phyloP scores from a whole-genome alignment of 2,329 filamentous ascomycete species.

The Mycosphaerella arachidis region DNA sequence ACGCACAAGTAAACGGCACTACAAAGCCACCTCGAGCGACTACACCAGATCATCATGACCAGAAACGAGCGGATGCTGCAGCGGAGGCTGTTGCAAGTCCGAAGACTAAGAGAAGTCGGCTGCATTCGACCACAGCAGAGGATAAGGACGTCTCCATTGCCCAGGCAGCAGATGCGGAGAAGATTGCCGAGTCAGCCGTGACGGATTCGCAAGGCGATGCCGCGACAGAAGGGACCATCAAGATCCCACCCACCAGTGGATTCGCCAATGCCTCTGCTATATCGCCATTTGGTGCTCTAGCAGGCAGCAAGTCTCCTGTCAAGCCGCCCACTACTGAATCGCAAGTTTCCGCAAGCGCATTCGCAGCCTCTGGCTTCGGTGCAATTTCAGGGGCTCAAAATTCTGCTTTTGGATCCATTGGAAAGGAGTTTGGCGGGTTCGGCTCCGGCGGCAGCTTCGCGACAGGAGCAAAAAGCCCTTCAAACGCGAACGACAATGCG shows the following conservation, averaged over 20 bases:
- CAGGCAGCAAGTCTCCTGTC: constrained; percentile 31
- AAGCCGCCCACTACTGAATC: constrained; percentile 28
- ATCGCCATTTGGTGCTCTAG: constrained; percentile 47
- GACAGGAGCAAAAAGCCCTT: constrained; percentile 34
- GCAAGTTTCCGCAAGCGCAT: constrained; percentile 45
- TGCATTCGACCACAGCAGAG: constrained; percentile 31
- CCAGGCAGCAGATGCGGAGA: constrained; percentile 9
- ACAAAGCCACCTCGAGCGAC: constrained; percentile 13
- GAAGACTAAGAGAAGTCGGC: constrained; percentile 46
- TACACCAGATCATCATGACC: constrained; percentile 20
- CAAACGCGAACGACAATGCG: constrained; percentile 27
- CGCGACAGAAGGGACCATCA: constrained; percentile 19
- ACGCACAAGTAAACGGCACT: constrained; percentile 26
- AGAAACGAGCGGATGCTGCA: constrained; percentile 14
- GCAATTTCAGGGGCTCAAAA: constrained; percentile 38
- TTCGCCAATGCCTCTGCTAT: constrained; percentile 44
- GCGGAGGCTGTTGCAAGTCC: constrained; percentile 37
- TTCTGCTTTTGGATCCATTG: constrained; percentile 37
- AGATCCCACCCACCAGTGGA: constrained; percentile 31
- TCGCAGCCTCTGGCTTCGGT: constrained; percentile 48
- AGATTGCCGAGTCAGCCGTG: constrained; percentile 25
- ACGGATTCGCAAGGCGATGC: constrained; percentile 15
- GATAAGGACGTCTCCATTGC: constrained; percentile 1
- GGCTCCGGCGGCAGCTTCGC: constrained; percentile 29
- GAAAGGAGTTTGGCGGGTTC: constrained; percentile 28